Percentiles rank a stretch among this genome's conserved stretches.
These are phyloP conservation scores for Cryomyces minteri DNA, from an alignment of 495 filamentous ascomycete genomes.

Conservation along the genomic window DNA sequence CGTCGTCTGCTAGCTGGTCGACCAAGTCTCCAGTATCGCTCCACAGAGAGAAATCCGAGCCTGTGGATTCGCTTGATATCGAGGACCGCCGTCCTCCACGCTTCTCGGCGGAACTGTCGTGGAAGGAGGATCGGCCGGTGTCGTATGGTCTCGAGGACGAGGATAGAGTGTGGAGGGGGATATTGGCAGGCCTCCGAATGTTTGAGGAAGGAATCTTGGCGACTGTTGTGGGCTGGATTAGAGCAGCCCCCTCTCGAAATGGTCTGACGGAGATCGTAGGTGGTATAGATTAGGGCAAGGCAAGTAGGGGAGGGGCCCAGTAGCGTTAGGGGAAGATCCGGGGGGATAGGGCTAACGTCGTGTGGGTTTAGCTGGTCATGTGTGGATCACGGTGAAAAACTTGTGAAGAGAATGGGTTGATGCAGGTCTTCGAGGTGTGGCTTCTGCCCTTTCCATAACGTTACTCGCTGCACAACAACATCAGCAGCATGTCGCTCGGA, in stretches of 20 bases:
- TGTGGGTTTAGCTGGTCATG: background rate
- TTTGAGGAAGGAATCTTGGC: conserved; percentile 41
- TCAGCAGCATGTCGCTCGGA: too few relatives aligned
- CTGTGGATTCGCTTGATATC: conserved; percentile 34
- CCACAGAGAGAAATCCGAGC: conserved; percentile 66
- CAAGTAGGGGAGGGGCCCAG: background rate
- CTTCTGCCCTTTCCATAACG: too few relatives aligned
- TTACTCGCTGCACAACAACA: too few relatives aligned
- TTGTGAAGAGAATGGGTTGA: background rate
- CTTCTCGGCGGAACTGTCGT: conserved; percentile 29
- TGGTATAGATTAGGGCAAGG: background rate
- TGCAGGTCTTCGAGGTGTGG: too few relatives aligned
- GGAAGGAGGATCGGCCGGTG: conserved; percentile 18
- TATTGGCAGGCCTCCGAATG: conserved; percentile 27
- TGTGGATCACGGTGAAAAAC: background rate
- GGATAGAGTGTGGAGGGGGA: conserved; percentile 36
- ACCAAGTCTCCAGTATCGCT: conserved; percentile 86
- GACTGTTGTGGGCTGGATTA: conserved; percentile 22
- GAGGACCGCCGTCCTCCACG: conserved; percentile 27
- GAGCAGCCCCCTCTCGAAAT: conserved; percentile 32
- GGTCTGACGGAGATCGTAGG: background rate
- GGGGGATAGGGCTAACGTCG: too few relatives aligned
- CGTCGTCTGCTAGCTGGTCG: conserved; percentile 67
- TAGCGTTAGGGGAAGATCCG: too few relatives aligned
- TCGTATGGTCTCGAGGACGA: conserved; percentile 21